A percentile compares a stretch with the other conserved stretches of the same genome.
Evolutionary conservation across 2,329 filamentous ascomycete species (phyloP).

Genomic region (Metarhizium humberi): DNA sequence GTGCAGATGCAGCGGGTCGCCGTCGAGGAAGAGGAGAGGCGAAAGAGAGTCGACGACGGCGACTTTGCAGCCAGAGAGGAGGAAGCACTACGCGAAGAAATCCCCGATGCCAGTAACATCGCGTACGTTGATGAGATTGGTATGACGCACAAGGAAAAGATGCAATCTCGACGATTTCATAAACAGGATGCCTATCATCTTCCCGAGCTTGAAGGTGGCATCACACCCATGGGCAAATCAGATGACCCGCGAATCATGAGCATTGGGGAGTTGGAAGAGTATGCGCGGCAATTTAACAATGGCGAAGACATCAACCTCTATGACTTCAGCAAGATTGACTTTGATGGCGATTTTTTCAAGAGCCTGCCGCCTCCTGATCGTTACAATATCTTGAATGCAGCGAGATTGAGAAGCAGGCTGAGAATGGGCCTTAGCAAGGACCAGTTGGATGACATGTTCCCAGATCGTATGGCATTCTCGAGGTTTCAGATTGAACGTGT

Average conservation of each 20-base stretch:
- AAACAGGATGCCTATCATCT: slow-evolving; percentile 95
- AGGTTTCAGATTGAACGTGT: slow-evolving; percentile 94
- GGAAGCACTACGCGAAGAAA: slow-evolving; percentile 50
- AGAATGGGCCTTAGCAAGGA: slow-evolving; percentile 97
- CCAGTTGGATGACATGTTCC: slow-evolving; percentile 93
- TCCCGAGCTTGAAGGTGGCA: slow-evolving; percentile 70
- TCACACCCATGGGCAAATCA: slow-evolving; percentile 78
- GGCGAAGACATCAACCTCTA: slow-evolving; percentile 89
- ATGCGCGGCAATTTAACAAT: slow-evolving; percentile 82
- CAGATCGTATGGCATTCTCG: slow-evolving; percentile 93
- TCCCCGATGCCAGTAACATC: slow-evolving; percentile 59
- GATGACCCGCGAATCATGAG: slow-evolving; percentile 97
- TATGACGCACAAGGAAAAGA: slow-evolving; percentile 68
- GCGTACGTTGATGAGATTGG: slow-evolving; percentile 89
- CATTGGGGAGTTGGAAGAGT: slow-evolving; percentile 85
- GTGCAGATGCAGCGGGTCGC: slow-evolving; percentile 88
- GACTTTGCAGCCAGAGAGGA: slow-evolving; percentile 27
- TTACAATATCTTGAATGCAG: slow-evolving; percentile 96
- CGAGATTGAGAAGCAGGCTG: slow-evolving; percentile 74
- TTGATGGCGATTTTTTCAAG: slow-evolving; percentile 89
- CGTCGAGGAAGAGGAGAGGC: slow-evolving; percentile 70
- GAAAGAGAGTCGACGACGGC: slow-evolving; percentile 38
- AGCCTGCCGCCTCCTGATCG: slow-evolving; percentile 82
- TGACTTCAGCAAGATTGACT: slow-evolving; percentile 98
- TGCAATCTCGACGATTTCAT: slow-evolving; percentile 66